Base-by-base conservation (phyloP, 331 rosid genomes). In the Pyracantha coccinea region DNA sequence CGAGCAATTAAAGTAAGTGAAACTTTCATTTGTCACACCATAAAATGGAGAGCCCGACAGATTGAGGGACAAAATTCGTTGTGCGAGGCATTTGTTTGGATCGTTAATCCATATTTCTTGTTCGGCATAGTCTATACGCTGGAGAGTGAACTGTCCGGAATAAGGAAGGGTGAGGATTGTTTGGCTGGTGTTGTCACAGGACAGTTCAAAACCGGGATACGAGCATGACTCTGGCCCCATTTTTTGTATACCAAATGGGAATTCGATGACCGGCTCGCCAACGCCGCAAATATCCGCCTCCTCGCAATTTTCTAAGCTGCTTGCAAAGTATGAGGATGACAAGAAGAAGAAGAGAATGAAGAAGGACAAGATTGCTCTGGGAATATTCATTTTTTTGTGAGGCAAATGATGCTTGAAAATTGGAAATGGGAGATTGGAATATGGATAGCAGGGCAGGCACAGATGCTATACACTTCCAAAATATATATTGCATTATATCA, bases 1-100 rank as follows among this genome's bases (percentile, higher is more conserved):
- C 28, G 97, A 88, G 81, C 98, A 93, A 45, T 93, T 90, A 16
- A 90, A 90, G 81, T 89, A 90, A 2, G 85, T 68, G 31, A 93
- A 90, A 2, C 68, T 66, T 41, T 81, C 87, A n/a, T 20, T 32
- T 31, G 79, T 82, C 33, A 45, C 72, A 4, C 83, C 86, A 7
- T 13, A 28, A 54, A 85, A 93, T 9, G 93, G 95, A 29, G 95
- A 82, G 12, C 59, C 73, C 0, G 89, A 60, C 67, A 93, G 88
- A 64, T 81, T 83, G 6, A 93, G 81, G 1, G 84, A 60, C 32
- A 92, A 81, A 16, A 93, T 82, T 3, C 73, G 83, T 74, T 75
- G 73, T 1, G 98, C 88, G 35, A 93, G 92, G 71, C 98, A 93
- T 15, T 67, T 76, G 20, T 82, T 55, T 27, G 93, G 98, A 75